These are phyloP conservation scores for Exophiala lecanii-corni DNA, from an alignment of 2,329 filamentous ascomycete genomes.

Conservation along the genomic window DNA sequence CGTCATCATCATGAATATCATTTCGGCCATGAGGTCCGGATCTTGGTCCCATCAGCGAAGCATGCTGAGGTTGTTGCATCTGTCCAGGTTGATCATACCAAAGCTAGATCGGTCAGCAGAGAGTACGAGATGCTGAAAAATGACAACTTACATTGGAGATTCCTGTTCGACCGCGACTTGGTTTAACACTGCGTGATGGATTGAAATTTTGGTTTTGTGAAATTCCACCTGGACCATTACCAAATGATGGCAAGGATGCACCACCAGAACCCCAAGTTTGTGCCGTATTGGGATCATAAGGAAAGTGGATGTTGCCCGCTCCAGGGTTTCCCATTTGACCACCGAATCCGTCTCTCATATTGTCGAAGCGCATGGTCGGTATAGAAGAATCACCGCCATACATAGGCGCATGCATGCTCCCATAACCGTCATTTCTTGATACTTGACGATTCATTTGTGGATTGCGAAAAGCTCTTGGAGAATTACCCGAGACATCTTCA, in stretches of 20 bases:
- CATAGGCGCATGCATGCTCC: conserved; percentile 60
- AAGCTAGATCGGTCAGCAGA: conserved; percentile 40
- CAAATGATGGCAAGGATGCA: conserved; percentile 59
- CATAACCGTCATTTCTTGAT: conserved; percentile 61
- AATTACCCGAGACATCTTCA: conserved; percentile 66
- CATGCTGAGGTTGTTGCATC: conserved; percentile 38
- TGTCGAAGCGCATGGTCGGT: conserved; percentile 51
- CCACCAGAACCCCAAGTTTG: conserved; percentile 76
- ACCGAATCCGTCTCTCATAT: conserved; percentile 46
- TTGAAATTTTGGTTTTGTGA: conserved; percentile 40
- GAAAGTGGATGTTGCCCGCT: conserved; percentile 53
- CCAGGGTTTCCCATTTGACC: conserved; percentile 46
- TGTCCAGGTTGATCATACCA: conserved; percentile 55
- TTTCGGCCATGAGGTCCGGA: conserved; percentile 39
- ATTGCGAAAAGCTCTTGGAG: conserved; percentile 67
- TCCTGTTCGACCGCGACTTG: conserved; percentile 53
- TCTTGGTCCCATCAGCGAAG: conserved; percentile 40
- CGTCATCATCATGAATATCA: conserved; percentile 46
- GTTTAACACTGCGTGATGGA: conserved; percentile 52
- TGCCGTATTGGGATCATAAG: conserved; percentile 64
- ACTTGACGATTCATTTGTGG: conserved; percentile 64
- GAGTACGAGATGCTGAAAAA: conserved; percentile 6
- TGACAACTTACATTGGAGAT: conserved; percentile 65
- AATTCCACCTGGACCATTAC: conserved; percentile 39
- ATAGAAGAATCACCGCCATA: conserved; percentile 64